Evolutionary conservation across 2,329 filamentous ascomycete species (phyloP).

Genomic region (Cordyceps javanica): DNA sequence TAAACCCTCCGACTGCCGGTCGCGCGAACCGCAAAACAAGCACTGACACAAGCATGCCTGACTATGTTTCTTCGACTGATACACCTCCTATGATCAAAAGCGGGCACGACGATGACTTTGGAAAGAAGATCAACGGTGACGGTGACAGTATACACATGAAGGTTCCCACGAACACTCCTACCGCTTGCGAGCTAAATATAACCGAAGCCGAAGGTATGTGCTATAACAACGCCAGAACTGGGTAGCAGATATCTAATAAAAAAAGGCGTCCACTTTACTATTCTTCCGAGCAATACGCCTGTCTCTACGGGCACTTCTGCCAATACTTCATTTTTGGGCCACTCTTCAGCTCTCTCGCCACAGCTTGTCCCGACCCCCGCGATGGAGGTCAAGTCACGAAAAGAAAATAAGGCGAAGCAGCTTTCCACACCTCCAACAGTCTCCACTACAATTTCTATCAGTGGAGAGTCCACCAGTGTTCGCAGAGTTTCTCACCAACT

Average conservation of each 20-base stretch:
- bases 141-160: conserved; percentile 22
- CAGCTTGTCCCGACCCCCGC: conserved; percentile 26
- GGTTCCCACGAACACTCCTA: conserved; percentile 39
- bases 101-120: background rate
- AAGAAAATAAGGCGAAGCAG: conserved; percentile 29
- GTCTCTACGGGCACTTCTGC: conserved; percentile 33
- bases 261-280: background rate
- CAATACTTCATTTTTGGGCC: conserved; percentile 43
- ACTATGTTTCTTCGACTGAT: conserved; percentile 25
- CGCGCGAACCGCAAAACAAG: conserved; percentile 20
- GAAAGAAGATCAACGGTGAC: conserved; percentile 28
- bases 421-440: background rate
- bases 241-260: background rate
- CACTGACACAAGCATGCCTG: conserved; percentile 38
- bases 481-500: conserved; percentile 36
- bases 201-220: background rate
- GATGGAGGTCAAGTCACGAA: conserved; percentile 36
- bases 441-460: conserved; percentile 13
- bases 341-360: conserved; percentile 34
- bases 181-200: conserved; percentile 17
- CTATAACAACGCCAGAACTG: background rate
- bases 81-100: conserved; percentile 13
- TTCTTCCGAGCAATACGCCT: background rate
- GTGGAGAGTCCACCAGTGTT: conserved; percentile 26
- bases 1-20: background rate